Conservation (phyloP, 371 early-diverging fungal species). For the Haplosporangium sp. region DNA sequence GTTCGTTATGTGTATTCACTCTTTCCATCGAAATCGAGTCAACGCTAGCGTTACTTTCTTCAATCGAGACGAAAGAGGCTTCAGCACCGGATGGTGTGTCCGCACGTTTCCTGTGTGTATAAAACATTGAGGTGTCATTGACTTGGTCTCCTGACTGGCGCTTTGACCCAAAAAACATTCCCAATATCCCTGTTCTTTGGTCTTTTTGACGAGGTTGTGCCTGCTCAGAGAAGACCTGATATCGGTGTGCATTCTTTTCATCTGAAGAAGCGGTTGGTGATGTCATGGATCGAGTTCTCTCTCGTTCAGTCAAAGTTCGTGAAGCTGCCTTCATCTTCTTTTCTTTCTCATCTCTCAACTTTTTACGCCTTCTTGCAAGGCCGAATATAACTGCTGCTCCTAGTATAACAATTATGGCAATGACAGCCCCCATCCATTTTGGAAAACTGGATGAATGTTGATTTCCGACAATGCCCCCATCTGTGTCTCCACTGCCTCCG, state of each 20-base stretch:
- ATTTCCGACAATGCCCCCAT: background rate
- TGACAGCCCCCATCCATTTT: constrained; percentile 27
- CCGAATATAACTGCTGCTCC: constrained; percentile 29
- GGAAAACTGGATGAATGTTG: constrained; percentile 9
- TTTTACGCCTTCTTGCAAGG: constrained; percentile 25
- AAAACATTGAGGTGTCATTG: no score
- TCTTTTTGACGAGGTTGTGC: background rate
- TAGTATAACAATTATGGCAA: constrained; percentile 21
- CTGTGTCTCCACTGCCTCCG: background rate
- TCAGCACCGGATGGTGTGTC: background rate
- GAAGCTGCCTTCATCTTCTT: constrained; percentile 13
- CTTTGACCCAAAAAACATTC: background rate
- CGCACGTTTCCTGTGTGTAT: background rate
- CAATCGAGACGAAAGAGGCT: constrained; percentile 1
- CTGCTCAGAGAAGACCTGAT: background rate
- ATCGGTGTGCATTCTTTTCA: constrained; percentile 5
- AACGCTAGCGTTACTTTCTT: background rate
- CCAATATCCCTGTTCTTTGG: background rate
- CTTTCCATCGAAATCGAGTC: background rate
- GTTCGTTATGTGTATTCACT: background rate
- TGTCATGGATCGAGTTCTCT: constrained; percentile 2
- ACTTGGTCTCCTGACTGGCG: background rate
- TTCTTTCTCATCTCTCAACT: constrained; percentile 22
- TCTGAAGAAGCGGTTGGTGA: constrained; percentile 4
- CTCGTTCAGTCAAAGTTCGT: background rate